Evolutionary conservation across 805 yeast genomes (phyloP).

Genomic region (Vanderwaltozyma verrucispora): DNA sequence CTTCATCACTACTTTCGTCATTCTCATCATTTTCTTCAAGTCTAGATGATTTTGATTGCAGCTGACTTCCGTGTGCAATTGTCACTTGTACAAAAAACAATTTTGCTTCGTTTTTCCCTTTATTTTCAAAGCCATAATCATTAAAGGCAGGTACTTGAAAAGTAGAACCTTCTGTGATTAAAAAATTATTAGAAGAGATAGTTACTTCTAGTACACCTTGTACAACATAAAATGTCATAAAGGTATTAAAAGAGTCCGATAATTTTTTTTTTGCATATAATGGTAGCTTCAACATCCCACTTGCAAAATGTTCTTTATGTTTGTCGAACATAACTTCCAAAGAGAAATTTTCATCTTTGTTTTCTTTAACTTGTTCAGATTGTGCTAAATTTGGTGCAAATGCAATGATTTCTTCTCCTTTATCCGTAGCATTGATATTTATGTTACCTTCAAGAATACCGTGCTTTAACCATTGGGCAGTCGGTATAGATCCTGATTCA

Average conservation of each 20-base stretch:
- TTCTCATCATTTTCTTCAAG: background rate
- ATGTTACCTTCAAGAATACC: constrained; percentile 25
- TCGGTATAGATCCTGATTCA: constrained; percentile 13
- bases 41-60: background rate
- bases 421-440: constrained; percentile 17
- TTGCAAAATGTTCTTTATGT: constrained; percentile 54
- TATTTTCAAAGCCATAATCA: constrained; percentile 56
- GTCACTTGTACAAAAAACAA: constrained; percentile 67
- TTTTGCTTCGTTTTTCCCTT: constrained; percentile 45
- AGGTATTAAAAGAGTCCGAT: constrained; percentile 46
- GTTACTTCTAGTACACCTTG: constrained; percentile 62
- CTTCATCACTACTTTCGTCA: background rate
- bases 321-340: constrained; percentile 56
- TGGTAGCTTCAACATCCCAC: constrained; percentile 64
- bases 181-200: constrained; percentile 46
- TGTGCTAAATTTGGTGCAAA: constrained; percentile 52
- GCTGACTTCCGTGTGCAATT: constrained; percentile 10
- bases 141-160: constrained; percentile 76
- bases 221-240: constrained; percentile 66
- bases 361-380: constrained; percentile 31
- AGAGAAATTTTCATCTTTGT: constrained; percentile 43
- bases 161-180: constrained; percentile 62
- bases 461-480: constrained; percentile 21
- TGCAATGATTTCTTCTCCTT: constrained; percentile 35
- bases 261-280: constrained; percentile 49